phyloP scores from a whole-genome alignment of 345 rosid species.

The Euclidium syriacum region DNA sequence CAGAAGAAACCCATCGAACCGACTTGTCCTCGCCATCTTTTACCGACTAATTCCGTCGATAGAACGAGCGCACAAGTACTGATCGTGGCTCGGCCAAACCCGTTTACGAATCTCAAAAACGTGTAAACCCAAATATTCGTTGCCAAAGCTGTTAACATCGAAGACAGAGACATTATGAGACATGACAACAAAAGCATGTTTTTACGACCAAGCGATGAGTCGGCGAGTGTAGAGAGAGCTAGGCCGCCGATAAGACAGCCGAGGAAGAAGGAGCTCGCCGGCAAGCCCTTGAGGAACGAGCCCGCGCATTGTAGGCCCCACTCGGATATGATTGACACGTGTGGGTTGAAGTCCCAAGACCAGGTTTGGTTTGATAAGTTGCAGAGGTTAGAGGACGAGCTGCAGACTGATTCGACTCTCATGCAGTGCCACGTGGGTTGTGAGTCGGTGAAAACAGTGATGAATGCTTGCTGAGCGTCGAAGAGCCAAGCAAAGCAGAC shows the following conservation, averaged over 20 bases:
- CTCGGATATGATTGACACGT: conserved; percentile 43
- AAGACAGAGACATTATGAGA: conserved; percentile 39
- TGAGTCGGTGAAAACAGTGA: conserved; percentile 53
- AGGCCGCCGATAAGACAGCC: conserved; percentile 55
- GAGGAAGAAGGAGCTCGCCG: conserved; percentile 53
- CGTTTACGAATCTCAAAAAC: conserved; percentile 36
- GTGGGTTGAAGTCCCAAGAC: conserved; percentile 43
- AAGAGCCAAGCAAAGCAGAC: conserved; percentile 50
- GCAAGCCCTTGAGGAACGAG: conserved; percentile 41
- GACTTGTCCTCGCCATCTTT: conserved; percentile 42
- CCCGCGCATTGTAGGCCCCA: conserved; percentile 49
- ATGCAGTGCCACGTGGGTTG: conserved; percentile 52
- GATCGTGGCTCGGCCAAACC: conserved; percentile 44
- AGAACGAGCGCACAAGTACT: conserved; percentile 45
- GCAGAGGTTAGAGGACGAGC: conserved; percentile 31
- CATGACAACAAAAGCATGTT: conserved; percentile 47
- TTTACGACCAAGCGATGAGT: conserved; percentile 57
- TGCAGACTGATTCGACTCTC: conserved; percentile 9
- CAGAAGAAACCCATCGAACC: conserved; percentile 39
- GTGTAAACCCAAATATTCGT: conserved; percentile 42
- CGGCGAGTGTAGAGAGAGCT: conserved; percentile 44
- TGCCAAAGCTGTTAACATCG: conserved; percentile 35
- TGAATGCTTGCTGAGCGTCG: conserved; percentile 65
- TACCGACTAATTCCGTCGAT: conserved; percentile 43
- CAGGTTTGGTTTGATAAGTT: conserved; percentile 32